Conservation (phyloP, 768 basidiomycete genomes). For the Daedaleopsis sinensis region DNA sequence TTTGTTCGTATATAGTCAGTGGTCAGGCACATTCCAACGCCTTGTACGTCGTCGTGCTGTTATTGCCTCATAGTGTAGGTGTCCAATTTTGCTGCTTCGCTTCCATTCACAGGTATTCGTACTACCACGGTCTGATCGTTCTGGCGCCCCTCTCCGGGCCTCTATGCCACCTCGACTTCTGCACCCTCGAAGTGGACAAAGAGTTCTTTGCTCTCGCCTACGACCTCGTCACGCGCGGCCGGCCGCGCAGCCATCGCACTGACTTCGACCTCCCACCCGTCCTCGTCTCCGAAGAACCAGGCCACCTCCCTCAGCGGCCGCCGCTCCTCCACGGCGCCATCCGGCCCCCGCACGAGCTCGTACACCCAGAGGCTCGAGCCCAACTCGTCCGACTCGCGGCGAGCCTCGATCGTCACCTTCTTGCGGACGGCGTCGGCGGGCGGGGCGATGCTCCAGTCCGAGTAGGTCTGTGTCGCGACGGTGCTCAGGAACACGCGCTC, state of each 20-base stretch:
- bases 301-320: constrained; percentile 30
- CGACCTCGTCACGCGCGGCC: constrained; percentile 6
- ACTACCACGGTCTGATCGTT: too few species aligned
- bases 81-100: too few species aligned
- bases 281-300: constrained; percentile 28
- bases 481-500: constrained; percentile 27
- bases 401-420: constrained; percentile 25
- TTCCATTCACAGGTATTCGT: too few species aligned
- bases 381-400: constrained; percentile 19
- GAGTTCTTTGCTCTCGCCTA: constrained; percentile 15
- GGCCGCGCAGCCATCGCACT: constrained; percentile 30
- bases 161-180: neutral
- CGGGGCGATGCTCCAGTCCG: constrained; percentile 34
- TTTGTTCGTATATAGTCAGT: neutral
- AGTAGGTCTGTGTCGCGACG: constrained; percentile 26
- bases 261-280: constrained; percentile 18
- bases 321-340: constrained; percentile 17
- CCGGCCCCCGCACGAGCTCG: constrained; percentile 25
- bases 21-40: too few species aligned
- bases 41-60: too few species aligned
- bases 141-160: too few species aligned
- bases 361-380: constrained; percentile 26
- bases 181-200: constrained; percentile 17
- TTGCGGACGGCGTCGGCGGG: constrained; percentile 10
- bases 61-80: too few species aligned